Percentiles rank a stretch among this genome's conserved stretches.
Conservation (phyloP, 2,329 filamentous ascomycete genomes). For the Pseudonectria buxi region DNA sequence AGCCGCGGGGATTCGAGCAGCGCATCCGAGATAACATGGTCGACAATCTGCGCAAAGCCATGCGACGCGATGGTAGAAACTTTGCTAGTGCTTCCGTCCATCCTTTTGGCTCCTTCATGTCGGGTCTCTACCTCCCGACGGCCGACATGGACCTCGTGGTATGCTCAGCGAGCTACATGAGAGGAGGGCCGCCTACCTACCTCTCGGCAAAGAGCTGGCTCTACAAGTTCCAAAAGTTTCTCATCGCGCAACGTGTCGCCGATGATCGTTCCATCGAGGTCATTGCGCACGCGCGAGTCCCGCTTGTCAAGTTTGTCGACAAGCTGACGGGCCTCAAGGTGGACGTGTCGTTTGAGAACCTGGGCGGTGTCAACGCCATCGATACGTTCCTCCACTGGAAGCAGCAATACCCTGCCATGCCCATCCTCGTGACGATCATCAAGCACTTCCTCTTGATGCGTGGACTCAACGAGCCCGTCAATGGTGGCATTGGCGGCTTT, state of each 20-base stretch:
- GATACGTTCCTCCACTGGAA: constrained; percentile 79
- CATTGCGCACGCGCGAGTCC: constrained; percentile 73
- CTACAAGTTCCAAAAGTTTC: constrained; percentile 53
- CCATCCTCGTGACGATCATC: constrained; percentile 75
- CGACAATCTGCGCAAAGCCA: constrained; percentile 54
- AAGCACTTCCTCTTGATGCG: constrained; percentile 92
- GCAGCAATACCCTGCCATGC: constrained; percentile 72
- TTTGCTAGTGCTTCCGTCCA: constrained; percentile 58
- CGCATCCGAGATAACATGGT: constrained; percentile 67
- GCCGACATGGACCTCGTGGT: constrained; percentile 94
- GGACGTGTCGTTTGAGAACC: constrained; percentile 92
- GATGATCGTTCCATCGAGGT: constrained; percentile 54
- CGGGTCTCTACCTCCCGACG: constrained; percentile 62
- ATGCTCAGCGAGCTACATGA: constrained; percentile 53
- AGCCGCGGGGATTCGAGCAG: constrained; percentile 70
- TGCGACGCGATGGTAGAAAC: constrained; percentile 42
- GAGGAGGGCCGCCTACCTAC: constrained; percentile 42
- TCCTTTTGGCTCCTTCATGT: constrained; percentile 90
- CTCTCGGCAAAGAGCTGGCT: constrained; percentile 48
- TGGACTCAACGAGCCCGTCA: constrained; percentile 83
- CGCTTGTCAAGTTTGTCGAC: constrained; percentile 88
- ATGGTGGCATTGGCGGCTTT: constrained; percentile 88
- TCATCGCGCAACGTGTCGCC: constrained; percentile 52
- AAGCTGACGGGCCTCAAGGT: constrained; percentile 70
- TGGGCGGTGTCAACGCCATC: constrained; percentile 72